A percentile compares a stretch with the other conserved stretches of the same genome.
Evolutionary conservation across 805 yeast genomes (phyloP).

Genomic region (Candida coquimbonensis): DNA sequence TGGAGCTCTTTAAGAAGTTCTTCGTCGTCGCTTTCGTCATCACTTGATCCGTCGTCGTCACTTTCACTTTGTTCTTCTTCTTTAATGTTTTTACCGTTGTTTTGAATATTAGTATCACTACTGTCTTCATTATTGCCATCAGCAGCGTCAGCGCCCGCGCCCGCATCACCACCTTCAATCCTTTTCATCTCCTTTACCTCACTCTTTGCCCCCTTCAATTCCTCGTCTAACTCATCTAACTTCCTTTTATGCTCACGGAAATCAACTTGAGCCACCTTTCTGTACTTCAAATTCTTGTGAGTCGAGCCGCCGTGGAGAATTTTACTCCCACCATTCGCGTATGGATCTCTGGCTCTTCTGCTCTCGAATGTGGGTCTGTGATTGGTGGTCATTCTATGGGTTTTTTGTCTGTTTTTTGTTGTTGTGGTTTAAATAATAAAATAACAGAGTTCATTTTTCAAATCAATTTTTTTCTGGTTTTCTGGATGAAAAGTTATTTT

Average conservation of each 20-base stretch:
- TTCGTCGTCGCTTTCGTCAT: constrained; percentile 32
- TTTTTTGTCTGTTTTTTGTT: not conserved
- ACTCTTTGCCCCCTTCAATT: constrained; percentile 9
- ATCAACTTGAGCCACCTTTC: constrained; percentile 19
- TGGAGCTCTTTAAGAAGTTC: constrained; percentile 36
- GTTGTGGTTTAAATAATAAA: too few species aligned
- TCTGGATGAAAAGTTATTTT: not conserved
- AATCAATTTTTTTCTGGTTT: not conserved
- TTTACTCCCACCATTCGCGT: constrained; percentile 3
- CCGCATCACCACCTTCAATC: not conserved
- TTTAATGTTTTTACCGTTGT: not conserved
- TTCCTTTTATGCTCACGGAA: constrained; percentile 11
- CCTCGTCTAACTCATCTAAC: constrained; percentile 16
- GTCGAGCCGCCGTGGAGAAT: constrained; percentile 31
- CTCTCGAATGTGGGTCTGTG: constrained; percentile 68
- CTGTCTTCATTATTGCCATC: not conserved
- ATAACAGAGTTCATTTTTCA: too few species aligned
- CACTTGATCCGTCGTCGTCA: constrained; percentile 30
- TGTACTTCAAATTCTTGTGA: constrained; percentile 44
- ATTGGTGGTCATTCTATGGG: constrained; percentile 54
- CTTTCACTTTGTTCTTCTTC: constrained; percentile 29
- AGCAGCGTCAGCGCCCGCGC: not conserved
- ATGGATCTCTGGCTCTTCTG: constrained; percentile 42
- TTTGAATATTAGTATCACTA: not conserved
- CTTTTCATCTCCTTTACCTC: constrained; percentile 9